phyloP scores from a whole-genome alignment of 2,329 filamentous ascomycete genomes.

The Cercospora nicotianae region DNA sequence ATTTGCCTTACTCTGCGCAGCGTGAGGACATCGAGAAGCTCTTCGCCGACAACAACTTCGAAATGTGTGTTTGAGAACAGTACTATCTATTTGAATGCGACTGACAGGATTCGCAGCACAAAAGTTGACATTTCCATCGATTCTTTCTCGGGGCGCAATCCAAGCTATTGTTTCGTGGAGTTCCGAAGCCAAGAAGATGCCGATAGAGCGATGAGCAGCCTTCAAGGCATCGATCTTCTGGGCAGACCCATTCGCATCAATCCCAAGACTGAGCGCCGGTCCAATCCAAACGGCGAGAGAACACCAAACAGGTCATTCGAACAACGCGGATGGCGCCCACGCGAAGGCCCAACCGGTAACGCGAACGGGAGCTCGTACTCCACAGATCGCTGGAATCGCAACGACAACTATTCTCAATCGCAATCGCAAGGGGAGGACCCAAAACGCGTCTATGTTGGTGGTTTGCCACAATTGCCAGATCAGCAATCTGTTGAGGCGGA shows the following conservation, averaged over 20 bases:
- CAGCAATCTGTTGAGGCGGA: conserved; percentile 45
- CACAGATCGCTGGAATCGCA: conserved; percentile 48
- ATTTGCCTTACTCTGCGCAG: conserved; percentile 57
- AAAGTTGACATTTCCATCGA: conserved; percentile 69
- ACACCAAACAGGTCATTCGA: not conserved
- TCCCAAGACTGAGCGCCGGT: conserved; percentile 26
- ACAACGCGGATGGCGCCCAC: conserved; percentile 3
- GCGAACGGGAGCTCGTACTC: conserved; percentile 14
- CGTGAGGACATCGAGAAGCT: conserved; percentile 51
- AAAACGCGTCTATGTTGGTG: conserved; percentile 45
- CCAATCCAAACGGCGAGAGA: not conserved
- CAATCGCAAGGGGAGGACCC: conserved; percentile 38
- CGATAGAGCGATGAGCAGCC: conserved; percentile 56
- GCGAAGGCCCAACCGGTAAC: not conserved
- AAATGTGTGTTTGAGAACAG: conserved; percentile 32
- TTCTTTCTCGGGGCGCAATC: conserved; percentile 66
- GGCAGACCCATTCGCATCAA: conserved; percentile 64
- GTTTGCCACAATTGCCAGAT: conserved; percentile 48
- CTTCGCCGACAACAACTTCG: conserved; percentile 46
- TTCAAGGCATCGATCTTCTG: conserved; percentile 57
- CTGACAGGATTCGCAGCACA: conserved; percentile 41
- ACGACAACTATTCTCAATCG: conserved; percentile 41
- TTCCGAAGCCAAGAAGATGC: conserved; percentile 60
- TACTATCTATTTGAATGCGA: not conserved
- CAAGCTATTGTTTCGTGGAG: conserved; percentile 74